Evolutionary conservation across 345 rosid genomes (phyloP).

Genomic region (Psidium guajava): DNA sequence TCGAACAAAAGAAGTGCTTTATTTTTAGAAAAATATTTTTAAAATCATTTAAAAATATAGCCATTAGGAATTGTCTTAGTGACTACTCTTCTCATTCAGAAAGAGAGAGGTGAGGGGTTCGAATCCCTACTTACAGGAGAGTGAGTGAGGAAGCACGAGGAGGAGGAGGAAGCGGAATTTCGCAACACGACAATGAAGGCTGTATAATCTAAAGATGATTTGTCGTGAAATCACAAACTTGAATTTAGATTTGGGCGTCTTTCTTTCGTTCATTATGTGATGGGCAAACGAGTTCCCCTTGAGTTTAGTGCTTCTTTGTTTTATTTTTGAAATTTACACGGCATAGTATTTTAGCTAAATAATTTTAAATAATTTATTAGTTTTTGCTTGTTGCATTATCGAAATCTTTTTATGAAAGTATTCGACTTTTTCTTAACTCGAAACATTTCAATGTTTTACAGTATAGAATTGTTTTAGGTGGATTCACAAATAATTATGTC

Average conservation of each 20-base stretch:
- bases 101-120: too few species aligned
- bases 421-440: not conserved
- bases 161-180: too few species aligned
- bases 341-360: not conserved
- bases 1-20: too few species aligned
- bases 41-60: too few species aligned
- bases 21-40: too few species aligned
- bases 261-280: not conserved
- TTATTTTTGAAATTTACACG: not conserved
- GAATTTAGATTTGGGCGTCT: not conserved
- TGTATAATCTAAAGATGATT: not conserved
- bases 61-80: too few species aligned
- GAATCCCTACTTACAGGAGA: too few species aligned
- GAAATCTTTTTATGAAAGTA: not conserved
- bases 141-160: too few species aligned
- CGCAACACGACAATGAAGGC: too few species aligned
- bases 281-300: not conserved
- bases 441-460: not conserved
- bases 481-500: not conserved
- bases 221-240: not conserved
- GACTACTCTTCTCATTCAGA: too few species aligned
- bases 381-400: not conserved
- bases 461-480: not conserved
- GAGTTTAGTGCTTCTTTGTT: not conserved
- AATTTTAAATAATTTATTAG: not conserved